These are phyloP conservation scores for Suillus variegatus DNA, from an alignment of 768 basidiomycete species.

Conservation along the genomic window DNA sequence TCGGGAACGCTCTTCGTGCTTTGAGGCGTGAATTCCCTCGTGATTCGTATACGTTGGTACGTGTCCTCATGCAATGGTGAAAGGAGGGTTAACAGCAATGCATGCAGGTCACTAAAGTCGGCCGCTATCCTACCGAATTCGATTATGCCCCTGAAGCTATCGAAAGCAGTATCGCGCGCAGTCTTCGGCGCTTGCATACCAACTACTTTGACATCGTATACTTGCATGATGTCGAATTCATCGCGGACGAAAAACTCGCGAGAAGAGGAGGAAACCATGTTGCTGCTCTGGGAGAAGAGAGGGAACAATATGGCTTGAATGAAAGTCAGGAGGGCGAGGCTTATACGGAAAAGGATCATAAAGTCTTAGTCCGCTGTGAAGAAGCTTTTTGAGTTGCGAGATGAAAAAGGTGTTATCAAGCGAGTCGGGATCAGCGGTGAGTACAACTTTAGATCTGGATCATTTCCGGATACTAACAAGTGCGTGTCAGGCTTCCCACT, in stretches of 20 bases:
- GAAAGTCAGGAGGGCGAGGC: constrained; percentile 57
- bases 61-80: background rate
- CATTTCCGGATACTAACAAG: background rate
- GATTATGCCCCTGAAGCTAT: constrained; percentile 74
- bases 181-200: constrained; percentile 70
- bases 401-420: constrained; percentile 64
- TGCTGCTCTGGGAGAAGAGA: constrained; percentile 53
- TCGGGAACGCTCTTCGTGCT: constrained; percentile 64
- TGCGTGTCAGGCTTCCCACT: constrained; percentile 67
- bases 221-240: constrained; percentile 84
- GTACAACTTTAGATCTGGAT: constrained; percentile 9
- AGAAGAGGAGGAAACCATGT: constrained; percentile 55
- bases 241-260: constrained; percentile 54
- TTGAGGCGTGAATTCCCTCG: constrained; percentile 75
- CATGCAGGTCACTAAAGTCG: constrained; percentile 81
- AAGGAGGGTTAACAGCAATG: background rate
- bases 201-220: constrained; percentile 80
- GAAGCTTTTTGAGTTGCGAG: constrained; percentile 67
- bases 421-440: constrained; percentile 81
- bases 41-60: constrained; percentile 71
- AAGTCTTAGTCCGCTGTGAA: constrained; percentile 66
- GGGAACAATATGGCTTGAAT: constrained; percentile 64
- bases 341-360: constrained; percentile 70
- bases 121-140: constrained; percentile 65
- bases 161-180: constrained; percentile 64